phyloP scores from a whole-genome alignment of 139 green algal species.

The Edaphochlamys debaryana region DNA sequence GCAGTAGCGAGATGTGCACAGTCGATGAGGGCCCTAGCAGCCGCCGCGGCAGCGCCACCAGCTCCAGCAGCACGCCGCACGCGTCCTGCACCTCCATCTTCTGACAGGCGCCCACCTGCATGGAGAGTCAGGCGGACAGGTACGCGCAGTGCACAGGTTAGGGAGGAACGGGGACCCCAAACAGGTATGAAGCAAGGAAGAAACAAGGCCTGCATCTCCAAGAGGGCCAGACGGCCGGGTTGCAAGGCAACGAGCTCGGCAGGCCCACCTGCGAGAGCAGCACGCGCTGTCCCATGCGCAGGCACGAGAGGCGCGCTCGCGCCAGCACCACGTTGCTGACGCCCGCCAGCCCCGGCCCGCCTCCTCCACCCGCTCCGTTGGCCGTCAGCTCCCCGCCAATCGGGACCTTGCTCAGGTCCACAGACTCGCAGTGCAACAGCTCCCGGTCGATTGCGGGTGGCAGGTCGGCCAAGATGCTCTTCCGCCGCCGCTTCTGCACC shows the following conservation, averaged over 20 bases:
- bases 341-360: too few species aligned
- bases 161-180: neutral
- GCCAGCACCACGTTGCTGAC: neutral
- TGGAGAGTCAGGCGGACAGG: too few species aligned
- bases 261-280: conserved; percentile 14
- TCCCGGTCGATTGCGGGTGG: too few species aligned
- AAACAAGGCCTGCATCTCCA: too few species aligned
- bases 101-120: conserved; percentile 18
- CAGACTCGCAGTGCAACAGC: too few species aligned
- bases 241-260: too few species aligned
- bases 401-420: too few species aligned
- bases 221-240: too few species aligned
- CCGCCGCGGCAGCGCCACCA: conserved; percentile 37
- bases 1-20: conserved; percentile 29
- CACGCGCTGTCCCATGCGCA: conserved; percentile 27
- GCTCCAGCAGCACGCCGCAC: conserved; percentile 36
- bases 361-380: neutral
- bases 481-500: neutral
- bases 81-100: conserved; percentile 44
- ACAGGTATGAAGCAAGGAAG: neutral
- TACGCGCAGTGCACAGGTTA: neutral
- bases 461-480: neutral
- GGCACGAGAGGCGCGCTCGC: conserved; percentile 14
- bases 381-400: too few species aligned
- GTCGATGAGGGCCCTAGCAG: conserved; percentile 17